phyloP scores from a whole-genome alignment of 306 rosid genomes.

The Glycyrrhiza uralensis region DNA sequence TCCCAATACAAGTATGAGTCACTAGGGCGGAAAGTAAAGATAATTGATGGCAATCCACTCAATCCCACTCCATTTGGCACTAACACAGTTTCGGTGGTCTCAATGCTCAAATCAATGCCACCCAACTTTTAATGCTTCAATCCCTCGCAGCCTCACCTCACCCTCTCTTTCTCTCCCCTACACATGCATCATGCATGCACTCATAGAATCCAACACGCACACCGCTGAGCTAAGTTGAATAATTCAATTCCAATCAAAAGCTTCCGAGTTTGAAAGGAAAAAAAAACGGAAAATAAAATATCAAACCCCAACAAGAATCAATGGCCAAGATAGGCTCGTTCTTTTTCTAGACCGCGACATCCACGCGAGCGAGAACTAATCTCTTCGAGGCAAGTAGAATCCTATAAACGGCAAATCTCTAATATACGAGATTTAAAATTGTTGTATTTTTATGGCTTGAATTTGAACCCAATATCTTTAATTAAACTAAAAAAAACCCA shows the following conservation, averaged over 20 bases:
- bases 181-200: slow-evolving; percentile 12
- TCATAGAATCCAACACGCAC: slow-evolving; percentile 19
- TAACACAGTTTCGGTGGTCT: slow-evolving; percentile 31
- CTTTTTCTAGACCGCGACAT: too few species aligned
- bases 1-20: too few species aligned
- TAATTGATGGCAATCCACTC: slow-evolving; percentile 1
- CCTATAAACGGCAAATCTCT: too few species aligned
- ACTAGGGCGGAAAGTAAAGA: too few species aligned
- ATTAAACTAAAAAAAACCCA: too few species aligned
- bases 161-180: background rate
- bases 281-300: slow-evolving; percentile 9
- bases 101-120: slow-evolving; percentile 37
- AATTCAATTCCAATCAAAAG: slow-evolving; percentile 26
- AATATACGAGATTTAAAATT: too few species aligned
- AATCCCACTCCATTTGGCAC: slow-evolving; percentile 23
- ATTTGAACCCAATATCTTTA: too few species aligned
- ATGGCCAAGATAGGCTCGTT: slow-evolving; percentile 23
- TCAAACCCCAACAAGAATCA: slow-evolving; percentile 12
- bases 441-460: too few species aligned
- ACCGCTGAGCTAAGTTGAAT: slow-evolving; percentile 27
- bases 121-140: slow-evolving; percentile 27
- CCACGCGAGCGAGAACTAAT: too few species aligned
- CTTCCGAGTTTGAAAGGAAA: background rate
- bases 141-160: slow-evolving; percentile 6
- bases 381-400: too few species aligned